A percentile compares a stretch with the other conserved stretches of the same genome.
Evolutionary conservation across 148 eudicot genomes (phyloP).

Genomic region (Chenopodium berlandieri): DNA sequence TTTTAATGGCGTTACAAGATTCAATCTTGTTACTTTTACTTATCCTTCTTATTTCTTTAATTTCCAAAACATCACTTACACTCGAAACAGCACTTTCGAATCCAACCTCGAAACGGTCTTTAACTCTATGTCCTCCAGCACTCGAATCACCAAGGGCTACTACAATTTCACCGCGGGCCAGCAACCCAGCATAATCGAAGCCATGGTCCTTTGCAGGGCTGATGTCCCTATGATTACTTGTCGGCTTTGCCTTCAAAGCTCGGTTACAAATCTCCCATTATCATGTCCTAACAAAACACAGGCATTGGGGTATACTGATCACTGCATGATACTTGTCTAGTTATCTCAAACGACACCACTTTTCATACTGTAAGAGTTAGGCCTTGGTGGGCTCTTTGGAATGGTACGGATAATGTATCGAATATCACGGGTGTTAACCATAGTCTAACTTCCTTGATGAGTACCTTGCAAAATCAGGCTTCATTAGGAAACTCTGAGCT

Average conservation of each 20-base stretch:
- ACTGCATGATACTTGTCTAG: constrained; percentile 19
- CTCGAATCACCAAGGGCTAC: constrained; percentile 39
- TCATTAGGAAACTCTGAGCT: constrained; percentile 24
- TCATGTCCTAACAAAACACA: constrained; percentile 26
- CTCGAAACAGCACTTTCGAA: constrained; percentile 32
- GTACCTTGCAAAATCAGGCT: constrained; percentile 13
- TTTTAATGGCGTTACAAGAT: background rate
- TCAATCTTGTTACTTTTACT: background rate
- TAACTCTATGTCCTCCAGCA: constrained; percentile 9
- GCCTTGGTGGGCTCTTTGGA: background rate
- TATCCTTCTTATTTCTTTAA: background rate
- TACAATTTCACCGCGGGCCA: constrained; percentile 36
- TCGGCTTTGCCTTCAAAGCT: constrained; percentile 14
- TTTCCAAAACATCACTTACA: constrained; percentile 18
- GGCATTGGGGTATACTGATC: constrained; percentile 24
- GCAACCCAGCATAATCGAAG: constrained; percentile 21
- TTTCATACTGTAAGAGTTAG: background rate
- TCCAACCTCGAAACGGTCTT: constrained; percentile 23
- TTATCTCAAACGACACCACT: background rate
- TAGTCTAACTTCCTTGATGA: constrained; percentile 4
- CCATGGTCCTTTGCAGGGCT: constrained; percentile 31
- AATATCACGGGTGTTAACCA: background rate
- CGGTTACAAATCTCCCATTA: background rate
- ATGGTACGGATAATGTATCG: background rate
- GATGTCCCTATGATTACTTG: constrained; percentile 19